Conservation (phyloP, 148 eudicot genomes). For the Salicornia ramosissima region DNA sequence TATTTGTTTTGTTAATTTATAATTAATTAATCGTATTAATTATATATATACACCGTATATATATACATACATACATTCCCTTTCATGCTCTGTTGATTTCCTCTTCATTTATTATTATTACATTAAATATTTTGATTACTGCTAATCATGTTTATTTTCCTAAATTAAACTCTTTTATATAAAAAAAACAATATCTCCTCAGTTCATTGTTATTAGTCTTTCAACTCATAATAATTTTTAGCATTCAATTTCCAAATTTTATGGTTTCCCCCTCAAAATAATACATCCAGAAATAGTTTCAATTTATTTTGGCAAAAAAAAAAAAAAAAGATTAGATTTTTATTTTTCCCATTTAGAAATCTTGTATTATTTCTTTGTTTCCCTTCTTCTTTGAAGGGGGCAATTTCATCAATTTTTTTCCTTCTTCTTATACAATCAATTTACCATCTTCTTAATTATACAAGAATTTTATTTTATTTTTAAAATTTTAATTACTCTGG, state of each 20-base stretch:
- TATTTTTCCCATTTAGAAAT: not conserved
- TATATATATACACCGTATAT: no score
- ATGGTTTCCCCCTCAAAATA: not conserved
- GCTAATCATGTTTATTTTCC: not conserved
- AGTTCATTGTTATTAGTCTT: not conserved
- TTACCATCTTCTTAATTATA: not conserved
- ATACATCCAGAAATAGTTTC: conserved; percentile 21
- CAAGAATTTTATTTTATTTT: not conserved
- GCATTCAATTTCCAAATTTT: conserved; percentile 6
- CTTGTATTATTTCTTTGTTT: conserved; percentile 1
- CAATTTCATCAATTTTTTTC: not conserved
- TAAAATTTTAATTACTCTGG: conserved; percentile 9
- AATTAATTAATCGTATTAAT: no score
- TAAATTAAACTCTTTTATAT: no score
- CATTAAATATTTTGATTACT: not conserved
- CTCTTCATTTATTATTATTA: no score
- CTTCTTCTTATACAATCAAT: not conserved
- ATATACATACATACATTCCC: no score
- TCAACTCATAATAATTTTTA: not conserved
- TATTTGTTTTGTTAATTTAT: no score
- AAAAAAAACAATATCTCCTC: not conserved
- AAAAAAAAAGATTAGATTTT: not conserved
- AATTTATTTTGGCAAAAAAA: not conserved
- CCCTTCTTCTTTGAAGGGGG: conserved; percentile 20
- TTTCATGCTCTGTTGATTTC: no score